phyloP scores from a whole-genome alignment of 352 stramenopile genomes.

The Phytopythium aichiense region DNA sequence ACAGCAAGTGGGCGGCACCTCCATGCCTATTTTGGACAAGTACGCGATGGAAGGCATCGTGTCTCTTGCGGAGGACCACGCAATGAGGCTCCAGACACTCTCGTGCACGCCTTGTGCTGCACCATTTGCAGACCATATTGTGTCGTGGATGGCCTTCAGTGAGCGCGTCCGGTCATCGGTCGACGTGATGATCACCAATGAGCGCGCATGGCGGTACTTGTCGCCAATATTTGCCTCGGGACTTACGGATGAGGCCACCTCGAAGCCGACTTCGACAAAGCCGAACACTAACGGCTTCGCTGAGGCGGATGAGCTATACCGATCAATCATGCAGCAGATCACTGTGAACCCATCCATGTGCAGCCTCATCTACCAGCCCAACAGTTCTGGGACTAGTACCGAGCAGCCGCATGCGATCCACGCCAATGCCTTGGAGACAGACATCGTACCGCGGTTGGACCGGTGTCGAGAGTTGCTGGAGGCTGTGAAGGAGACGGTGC shows the following conservation, averaged over 20 bases:
- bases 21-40: conserved; percentile 24
- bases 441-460: conserved; percentile 32
- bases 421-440: background rate
- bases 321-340: background rate
- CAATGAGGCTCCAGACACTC: conserved; percentile 42
- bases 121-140: conserved; percentile 42
- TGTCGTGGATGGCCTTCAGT: conserved; percentile 44
- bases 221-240: conserved; percentile 18
- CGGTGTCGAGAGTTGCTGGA: conserved; percentile 44
- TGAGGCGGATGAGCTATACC: background rate
- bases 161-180: conserved; percentile 32
- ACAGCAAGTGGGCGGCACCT: background rate
- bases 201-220: conserved; percentile 48
- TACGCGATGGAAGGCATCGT: conserved; percentile 36
- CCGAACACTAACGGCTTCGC: background rate
- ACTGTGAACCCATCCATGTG: background rate
- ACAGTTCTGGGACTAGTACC: background rate
- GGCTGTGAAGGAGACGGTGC: conserved; percentile 32
- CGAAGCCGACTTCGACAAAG: background rate
- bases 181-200: conserved; percentile 31
- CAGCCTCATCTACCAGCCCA: background rate
- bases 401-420: background rate
- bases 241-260: background rate
- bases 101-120: conserved; percentile 39
- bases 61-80: conserved; percentile 56